phyloP scores from a whole-genome alignment of 306 rosid genomes.

The Citrullus mucosospermus region DNA sequence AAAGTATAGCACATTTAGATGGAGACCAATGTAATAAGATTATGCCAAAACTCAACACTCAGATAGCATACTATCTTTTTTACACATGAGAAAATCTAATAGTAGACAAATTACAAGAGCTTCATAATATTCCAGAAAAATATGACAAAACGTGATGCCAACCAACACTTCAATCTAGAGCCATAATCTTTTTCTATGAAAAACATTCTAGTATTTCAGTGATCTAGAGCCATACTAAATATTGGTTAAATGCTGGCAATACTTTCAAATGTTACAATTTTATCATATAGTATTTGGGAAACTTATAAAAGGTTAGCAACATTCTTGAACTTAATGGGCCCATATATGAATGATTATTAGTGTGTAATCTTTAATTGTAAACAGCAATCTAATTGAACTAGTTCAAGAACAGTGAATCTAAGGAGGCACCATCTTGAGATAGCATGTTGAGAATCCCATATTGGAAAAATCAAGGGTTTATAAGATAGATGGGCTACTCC shows the following conservation, averaged over 20 bases:
- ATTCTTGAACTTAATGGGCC: not conserved
- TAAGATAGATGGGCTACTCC: too few species aligned
- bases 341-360: not conserved
- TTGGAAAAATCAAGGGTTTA: too few species aligned
- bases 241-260: not conserved
- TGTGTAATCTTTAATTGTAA: not conserved
- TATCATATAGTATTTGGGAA: not conserved
- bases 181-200: not conserved
- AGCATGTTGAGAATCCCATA: too few species aligned
- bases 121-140: not conserved
- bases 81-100: not conserved
- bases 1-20: not conserved
- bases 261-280: not conserved
- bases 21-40: not conserved
- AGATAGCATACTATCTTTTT: not conserved
- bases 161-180: not conserved
- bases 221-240: not conserved
- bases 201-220: not conserved
- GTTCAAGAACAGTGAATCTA: too few species aligned
- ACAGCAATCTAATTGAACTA: not conserved
- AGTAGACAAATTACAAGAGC: not conserved
- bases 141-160: not conserved
- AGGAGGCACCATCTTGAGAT: too few species aligned
- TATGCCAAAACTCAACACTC: not conserved
- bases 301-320: not conserved